phyloP scores from a whole-genome alignment of 352 stramenopile species.

The Phytophthora crassamura region DNA sequence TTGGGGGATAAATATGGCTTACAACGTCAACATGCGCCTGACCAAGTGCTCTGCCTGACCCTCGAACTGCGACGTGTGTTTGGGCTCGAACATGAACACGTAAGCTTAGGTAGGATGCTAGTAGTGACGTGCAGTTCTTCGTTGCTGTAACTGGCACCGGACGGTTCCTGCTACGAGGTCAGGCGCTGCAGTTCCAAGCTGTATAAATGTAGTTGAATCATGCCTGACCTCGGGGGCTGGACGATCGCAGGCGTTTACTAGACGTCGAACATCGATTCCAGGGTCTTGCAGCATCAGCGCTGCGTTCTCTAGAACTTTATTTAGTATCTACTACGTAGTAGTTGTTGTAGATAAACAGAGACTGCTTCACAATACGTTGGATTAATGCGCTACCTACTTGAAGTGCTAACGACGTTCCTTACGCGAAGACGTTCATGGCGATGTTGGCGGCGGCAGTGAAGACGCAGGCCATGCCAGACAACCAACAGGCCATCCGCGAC shows the following conservation, averaged over 20 bases:
- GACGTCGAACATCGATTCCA: too few species aligned
- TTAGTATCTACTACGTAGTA: too few species aligned
- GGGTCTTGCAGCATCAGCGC: too few species aligned
- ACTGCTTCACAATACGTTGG: not conserved
- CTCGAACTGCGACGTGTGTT: not conserved
- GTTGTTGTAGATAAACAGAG: too few species aligned
- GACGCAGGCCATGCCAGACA: conserved; percentile 32
- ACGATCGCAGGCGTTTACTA: too few species aligned
- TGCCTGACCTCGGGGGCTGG: too few species aligned
- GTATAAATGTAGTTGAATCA: too few species aligned
- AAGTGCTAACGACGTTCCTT: not conserved
- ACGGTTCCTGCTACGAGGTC: not conserved
- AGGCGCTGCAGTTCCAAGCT: not conserved
- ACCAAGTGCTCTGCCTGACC: conserved; percentile 3
- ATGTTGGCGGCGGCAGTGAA: conserved; percentile 30
- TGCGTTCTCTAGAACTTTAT: too few species aligned
- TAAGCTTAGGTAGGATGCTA: too few species aligned
- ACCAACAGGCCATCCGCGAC: conserved; percentile 40
- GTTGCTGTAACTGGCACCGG: not conserved
- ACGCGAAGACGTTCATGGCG: conserved; percentile 23
- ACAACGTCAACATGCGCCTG: conserved; percentile 10
- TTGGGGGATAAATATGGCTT: conserved; percentile 13
- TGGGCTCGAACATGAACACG: not conserved
- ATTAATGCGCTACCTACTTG: not conserved
- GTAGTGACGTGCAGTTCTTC: conserved; percentile 16